Percentiles rank a stretch among this genome's conserved stretches.
Evolutionary conservation across 495 filamentous ascomycete species (phyloP).

Genomic region (Daldinia concentrica): DNA sequence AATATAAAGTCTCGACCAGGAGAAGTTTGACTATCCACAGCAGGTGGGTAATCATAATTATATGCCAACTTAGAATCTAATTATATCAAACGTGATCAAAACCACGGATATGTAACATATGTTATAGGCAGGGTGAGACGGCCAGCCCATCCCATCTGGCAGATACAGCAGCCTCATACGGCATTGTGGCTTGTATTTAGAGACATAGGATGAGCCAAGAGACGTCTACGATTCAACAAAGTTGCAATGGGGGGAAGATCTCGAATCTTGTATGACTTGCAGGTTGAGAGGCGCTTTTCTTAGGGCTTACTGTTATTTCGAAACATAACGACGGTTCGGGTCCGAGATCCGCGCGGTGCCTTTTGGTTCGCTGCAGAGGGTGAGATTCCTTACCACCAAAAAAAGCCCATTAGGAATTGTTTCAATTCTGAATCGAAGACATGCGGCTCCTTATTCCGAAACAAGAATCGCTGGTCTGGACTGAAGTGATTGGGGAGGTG

Average conservation of each 20-base stretch:
- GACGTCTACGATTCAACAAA: background rate
- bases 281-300: background rate
- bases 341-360: conserved; percentile 3
- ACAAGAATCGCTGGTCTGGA: background rate
- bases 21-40: background rate
- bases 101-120: background rate
- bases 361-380: conserved; percentile 3
- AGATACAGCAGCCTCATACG: background rate
- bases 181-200: background rate
- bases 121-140: background rate
- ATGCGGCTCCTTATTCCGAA: background rate
- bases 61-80: background rate
- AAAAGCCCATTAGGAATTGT: background rate
- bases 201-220: background rate
- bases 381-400: background rate
- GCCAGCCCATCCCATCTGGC: background rate
- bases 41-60: background rate
- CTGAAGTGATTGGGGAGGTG: background rate
- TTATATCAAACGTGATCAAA: background rate
- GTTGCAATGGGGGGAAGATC: background rate
- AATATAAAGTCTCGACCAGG: background rate
- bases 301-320: conserved; percentile 32
- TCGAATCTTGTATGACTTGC: conserved; percentile 17
- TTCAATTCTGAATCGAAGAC: conserved; percentile 3
- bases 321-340: conserved; percentile 26